Percentiles rank a stretch among this genome's conserved stretches.
Evolutionary conservation across 768 basidiomycete genomes (phyloP).

Genomic region (Phlegmacium glaucopus): DNA sequence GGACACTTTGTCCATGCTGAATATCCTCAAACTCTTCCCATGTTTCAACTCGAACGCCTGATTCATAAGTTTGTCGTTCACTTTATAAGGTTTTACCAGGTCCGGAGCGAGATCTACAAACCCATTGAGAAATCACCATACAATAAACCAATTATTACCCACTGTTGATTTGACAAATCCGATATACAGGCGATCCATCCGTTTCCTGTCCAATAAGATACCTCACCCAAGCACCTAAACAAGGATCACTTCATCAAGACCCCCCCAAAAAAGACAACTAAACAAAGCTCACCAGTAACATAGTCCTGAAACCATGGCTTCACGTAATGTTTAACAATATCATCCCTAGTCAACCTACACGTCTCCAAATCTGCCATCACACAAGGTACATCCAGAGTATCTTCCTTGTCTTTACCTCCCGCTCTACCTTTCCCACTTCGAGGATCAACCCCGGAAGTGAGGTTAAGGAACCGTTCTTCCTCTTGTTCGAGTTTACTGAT

Average conservation of each 20-base stretch:
- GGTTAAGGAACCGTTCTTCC: conserved; percentile 46
- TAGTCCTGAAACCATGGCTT: conserved; percentile 87
- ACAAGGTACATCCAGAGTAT: conserved; percentile 46
- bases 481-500: conserved; percentile 72
- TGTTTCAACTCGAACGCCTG: conserved; percentile 73
- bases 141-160: conserved; percentile 25
- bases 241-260: conserved; percentile 5
- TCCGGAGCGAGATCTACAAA: conserved; percentile 47
- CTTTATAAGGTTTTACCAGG: conserved; percentile 62
- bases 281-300: conserved; percentile 57
- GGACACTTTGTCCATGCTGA: conserved; percentile 84
- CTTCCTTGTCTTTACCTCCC: conserved; percentile 23
- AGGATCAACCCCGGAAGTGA: conserved; percentile 21
- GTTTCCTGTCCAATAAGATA: conserved; percentile 68
- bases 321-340: conserved; percentile 66
- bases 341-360: conserved; percentile 64
- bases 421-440: conserved; percentile 2
- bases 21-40: conserved; percentile 59
- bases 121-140: conserved; percentile 4
- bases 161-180: conserved; percentile 81
- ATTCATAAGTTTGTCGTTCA: conserved; percentile 63
- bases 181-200: conserved; percentile 58
- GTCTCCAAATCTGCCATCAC: conserved; percentile 55
- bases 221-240: conserved; percentile 79
- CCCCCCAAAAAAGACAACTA: neutral